A percentile compares a stretch with the other conserved stretches of the same genome.
Conservation (phyloP, 2,329 filamentous ascomycete species). For the Xylaria digitata region DNA sequence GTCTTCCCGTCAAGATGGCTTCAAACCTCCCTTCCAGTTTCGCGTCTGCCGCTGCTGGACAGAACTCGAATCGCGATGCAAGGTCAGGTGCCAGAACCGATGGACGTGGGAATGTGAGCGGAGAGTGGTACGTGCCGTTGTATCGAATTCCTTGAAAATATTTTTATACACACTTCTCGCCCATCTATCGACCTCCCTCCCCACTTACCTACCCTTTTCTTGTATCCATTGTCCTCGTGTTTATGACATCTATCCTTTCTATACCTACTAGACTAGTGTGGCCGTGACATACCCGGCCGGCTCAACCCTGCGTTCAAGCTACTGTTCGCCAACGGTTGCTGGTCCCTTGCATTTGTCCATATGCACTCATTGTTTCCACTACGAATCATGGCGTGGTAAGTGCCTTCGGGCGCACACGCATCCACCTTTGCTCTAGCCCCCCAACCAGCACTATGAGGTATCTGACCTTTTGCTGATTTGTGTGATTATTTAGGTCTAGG, state of each 20-base stretch:
- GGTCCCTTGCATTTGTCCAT: constrained; percentile 6
- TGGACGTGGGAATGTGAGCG: constrained; percentile 66
- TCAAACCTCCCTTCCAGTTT: constrained; percentile 85
- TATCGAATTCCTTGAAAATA: constrained; percentile 8
- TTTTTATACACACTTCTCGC: constrained; percentile 4
- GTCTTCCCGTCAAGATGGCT: constrained; percentile 63
- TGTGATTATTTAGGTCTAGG: constrained; percentile 61
- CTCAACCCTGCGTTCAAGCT: constrained; percentile 7
- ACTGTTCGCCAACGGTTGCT: neutral
- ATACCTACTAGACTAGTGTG: neutral
- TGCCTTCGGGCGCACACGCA: constrained; percentile 23
- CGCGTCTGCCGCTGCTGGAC: constrained; percentile 83
- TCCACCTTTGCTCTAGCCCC: neutral
- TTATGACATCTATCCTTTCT: neutral
- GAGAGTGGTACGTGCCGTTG: constrained; percentile 74
- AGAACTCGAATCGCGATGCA: constrained; percentile 71
- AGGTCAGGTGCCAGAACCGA: constrained; percentile 69
- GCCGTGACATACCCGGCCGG: neutral
- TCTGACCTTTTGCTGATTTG: constrained; percentile 21
- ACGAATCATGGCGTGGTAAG: constrained; percentile 16
- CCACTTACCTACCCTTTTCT: neutral
- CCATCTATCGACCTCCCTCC: neutral
- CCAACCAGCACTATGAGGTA: neutral
- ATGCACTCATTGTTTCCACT: constrained; percentile 19
- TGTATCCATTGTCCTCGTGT: neutral